Base-by-base conservation (phyloP, 2,329 filamentous ascomycete species). In the Xylaria multiplex region DNA sequence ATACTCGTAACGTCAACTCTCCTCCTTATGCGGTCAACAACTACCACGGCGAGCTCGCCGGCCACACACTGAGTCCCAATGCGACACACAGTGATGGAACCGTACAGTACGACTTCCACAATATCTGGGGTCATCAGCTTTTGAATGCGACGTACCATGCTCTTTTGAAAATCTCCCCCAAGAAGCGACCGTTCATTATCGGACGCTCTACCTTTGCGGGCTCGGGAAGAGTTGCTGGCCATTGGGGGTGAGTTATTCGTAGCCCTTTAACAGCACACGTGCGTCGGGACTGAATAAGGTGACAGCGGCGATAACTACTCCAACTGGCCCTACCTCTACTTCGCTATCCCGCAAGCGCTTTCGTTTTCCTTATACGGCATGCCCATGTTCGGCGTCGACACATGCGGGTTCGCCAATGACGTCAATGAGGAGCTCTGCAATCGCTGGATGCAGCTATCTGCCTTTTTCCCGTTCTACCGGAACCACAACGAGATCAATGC, bases 101-200 rank as follows among this genome's bases (percentile, higher is more conserved):
- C 1, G 77, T 87, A 46, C 91, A 96, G 75, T 97, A 97, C 74
- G 92, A 96, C 75, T 87, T 92, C 30, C 93, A 97, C 82, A 96
- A 92, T 74, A 79, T 96, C 1, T 95, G 85, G 73, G 92, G 92
- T 0, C 85, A 91, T 72, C 88, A 90, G 76, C 91, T 94, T 70
- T 82, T 93, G 63, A 91, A 91, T 66, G 91, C 91, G 9, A 96
- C 93, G 0, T 93, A 93, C 75, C 81, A 90, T 53, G 91, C 88
- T 64, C 85, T 96, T 37, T 80, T 90, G 2, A 77, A 82, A 2
- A 82, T 92, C 19, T 87, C 88, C 66, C 88, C 90, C 0, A 83
- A 80, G 14, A 91, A 91, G 76, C 88, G 93, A 0, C 93, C 93
- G 0, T 92, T 96, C 79, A 91, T 97, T 74, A 93, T 97, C 73